Conservation (phyloP, 2,329 filamentous ascomycete genomes). For the Neonectria hederae region DNA sequence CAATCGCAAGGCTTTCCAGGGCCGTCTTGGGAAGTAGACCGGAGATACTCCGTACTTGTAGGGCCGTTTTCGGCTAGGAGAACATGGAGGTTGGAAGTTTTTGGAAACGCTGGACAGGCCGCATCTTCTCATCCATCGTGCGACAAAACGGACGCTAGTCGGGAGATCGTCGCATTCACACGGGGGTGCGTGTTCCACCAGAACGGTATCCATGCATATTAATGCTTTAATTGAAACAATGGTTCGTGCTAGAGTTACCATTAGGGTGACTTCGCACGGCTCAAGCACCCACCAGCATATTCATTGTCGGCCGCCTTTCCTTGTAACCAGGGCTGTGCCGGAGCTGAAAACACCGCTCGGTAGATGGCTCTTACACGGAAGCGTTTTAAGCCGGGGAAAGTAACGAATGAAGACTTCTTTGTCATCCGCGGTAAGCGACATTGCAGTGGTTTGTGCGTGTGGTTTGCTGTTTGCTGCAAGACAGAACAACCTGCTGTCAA, state of each 20-base stretch:
- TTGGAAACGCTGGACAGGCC: constrained; percentile 2
- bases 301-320: neutral
- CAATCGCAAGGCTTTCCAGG: neutral
- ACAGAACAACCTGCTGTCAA: neutral
- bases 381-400: neutral
- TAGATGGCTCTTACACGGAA: neutral
- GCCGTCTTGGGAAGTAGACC: neutral
- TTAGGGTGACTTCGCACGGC: constrained; percentile 1
- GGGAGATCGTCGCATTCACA: constrained; percentile 25
- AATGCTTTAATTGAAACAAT: constrained; percentile 34
- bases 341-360: constrained; percentile 8
- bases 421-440: neutral
- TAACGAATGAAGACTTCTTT: neutral
- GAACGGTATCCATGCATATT: constrained; percentile 19
- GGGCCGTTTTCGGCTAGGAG: neutral
- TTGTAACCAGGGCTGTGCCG: neutral
- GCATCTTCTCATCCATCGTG: constrained; percentile 20
- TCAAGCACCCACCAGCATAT: neutral
- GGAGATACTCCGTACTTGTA: neutral
- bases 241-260: constrained; percentile 13
- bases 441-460: neutral
- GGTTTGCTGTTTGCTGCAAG: neutral
- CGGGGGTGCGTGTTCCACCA: constrained; percentile 24
- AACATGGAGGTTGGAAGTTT: neutral
- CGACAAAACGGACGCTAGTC: constrained; percentile 20